A percentile compares a stretch with the other conserved stretches of the same genome.
Conservation (phyloP, 768 basidiomycete species). For the Kwoniella bestiolae region DNA sequence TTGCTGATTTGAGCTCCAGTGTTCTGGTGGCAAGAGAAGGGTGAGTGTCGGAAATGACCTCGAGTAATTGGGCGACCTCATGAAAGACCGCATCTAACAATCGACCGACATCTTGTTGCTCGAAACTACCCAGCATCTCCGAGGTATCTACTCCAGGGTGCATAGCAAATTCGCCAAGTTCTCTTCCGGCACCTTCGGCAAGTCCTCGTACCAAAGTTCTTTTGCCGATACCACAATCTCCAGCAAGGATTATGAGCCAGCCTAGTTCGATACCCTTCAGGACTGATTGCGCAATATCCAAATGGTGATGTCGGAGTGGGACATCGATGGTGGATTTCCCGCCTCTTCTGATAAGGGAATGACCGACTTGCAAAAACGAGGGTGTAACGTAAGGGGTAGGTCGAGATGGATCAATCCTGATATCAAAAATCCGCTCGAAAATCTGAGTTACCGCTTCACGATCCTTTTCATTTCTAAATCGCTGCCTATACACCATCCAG, state of each 20-base stretch:
- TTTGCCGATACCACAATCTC: slow-evolving; percentile 75
- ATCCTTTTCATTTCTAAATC: slow-evolving; percentile 79
- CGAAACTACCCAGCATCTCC: slow-evolving; percentile 93
- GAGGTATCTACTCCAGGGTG: slow-evolving; percentile 88
- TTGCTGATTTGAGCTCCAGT: neutral
- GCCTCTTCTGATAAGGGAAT: slow-evolving; percentile 59
- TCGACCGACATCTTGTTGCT: slow-evolving; percentile 72
- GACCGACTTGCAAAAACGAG: slow-evolving; percentile 68
- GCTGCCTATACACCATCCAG: slow-evolving; percentile 75
- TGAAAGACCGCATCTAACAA: slow-evolving; percentile 6
- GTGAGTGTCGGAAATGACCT: slow-evolving; percentile 4
- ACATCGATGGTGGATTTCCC: slow-evolving; percentile 49
- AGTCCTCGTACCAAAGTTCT: slow-evolving; percentile 71
- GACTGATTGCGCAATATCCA: slow-evolving; percentile 73
- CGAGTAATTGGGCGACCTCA: slow-evolving; percentile 8
- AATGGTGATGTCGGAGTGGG: slow-evolving; percentile 66
- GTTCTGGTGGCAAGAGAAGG: slow-evolving; percentile 3
- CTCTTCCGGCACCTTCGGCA: slow-evolving; percentile 71
- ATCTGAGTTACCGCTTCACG: slow-evolving; percentile 59
- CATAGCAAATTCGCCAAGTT: slow-evolving; percentile 73
- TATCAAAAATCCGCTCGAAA: slow-evolving; percentile 54
- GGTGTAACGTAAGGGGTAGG: slow-evolving; percentile 52
- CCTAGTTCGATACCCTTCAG: slow-evolving; percentile 72
- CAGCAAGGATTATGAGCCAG: slow-evolving; percentile 89
- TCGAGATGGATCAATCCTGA: slow-evolving; percentile 59